These are phyloP conservation scores for Acacia confusa DNA, from an alignment of 306 rosid species.

Conservation along the genomic window DNA sequence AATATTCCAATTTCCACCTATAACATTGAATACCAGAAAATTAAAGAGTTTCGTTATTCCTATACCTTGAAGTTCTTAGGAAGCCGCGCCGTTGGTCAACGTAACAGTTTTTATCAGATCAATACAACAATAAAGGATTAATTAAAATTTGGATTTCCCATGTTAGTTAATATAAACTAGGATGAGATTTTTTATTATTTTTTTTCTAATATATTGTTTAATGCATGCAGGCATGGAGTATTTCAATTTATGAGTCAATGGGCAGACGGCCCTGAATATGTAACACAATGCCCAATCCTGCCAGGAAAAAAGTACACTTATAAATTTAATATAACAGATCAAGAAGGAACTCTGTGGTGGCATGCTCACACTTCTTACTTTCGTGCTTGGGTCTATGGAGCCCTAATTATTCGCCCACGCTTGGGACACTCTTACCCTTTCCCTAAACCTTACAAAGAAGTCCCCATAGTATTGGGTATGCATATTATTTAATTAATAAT, in stretches of 20 bases:
- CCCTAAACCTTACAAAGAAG: conserved; percentile 32
- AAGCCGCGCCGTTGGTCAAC: not conserved
- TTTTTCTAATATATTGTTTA: not conserved
- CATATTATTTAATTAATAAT: not conserved
- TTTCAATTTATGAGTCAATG: conserved; percentile 48
- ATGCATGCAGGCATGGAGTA: conserved; percentile 59
- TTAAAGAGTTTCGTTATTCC: not conserved
- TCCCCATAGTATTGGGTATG: conserved; percentile 46
- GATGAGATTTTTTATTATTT: not conserved
- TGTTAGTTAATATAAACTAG: not conserved
- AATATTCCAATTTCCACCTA: too few species aligned
- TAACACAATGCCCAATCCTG: conserved; percentile 54
- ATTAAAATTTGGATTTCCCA: not conserved
- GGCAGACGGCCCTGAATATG: conserved; percentile 59
- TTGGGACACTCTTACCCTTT: conserved; percentile 27
- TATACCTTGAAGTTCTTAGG: not conserved
- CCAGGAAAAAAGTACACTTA: conserved; percentile 39
- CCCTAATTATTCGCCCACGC: conserved; percentile 49
- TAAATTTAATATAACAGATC: conserved; percentile 47
- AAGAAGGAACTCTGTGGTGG: conserved; percentile 70
- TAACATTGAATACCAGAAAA: too few species aligned
- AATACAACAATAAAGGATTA: too few species aligned
- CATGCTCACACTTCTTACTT: conserved; percentile 52
- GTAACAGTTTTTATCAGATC: not conserved
- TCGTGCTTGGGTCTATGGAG: conserved; percentile 65